Conservation (phyloP, 441 rosid species). For the Populus hybrid region DNA sequence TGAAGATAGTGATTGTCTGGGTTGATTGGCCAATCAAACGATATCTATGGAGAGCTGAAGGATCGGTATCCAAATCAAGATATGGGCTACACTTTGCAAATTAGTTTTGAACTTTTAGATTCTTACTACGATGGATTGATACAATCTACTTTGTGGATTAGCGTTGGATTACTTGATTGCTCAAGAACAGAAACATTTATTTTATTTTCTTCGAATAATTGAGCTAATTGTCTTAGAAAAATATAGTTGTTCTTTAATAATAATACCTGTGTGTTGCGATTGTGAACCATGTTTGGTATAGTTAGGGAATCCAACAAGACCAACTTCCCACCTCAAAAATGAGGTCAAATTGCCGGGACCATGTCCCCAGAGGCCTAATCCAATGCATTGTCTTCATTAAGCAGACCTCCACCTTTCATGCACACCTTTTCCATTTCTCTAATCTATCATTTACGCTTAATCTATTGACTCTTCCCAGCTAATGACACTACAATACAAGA, state of each 20-base stretch:
- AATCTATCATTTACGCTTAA: constrained; percentile 29
- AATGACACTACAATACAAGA: not conserved
- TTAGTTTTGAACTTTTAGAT: not conserved
- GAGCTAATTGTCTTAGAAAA: not conserved
- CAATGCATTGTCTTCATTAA: constrained; percentile 41
- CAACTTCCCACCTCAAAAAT: constrained; percentile 24
- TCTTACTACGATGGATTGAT: not conserved
- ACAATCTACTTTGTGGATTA: not conserved
- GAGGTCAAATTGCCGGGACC: constrained; percentile 35
- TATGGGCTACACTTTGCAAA: not conserved
- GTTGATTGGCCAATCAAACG: too few relatives aligned
- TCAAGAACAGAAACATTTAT: not conserved
- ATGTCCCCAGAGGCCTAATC: constrained; percentile 32
- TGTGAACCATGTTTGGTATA: not conserved
- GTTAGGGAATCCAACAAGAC: constrained; percentile 31
- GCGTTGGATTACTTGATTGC: not conserved
- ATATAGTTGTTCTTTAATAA: too few relatives aligned
- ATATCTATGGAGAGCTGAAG: too few relatives aligned
- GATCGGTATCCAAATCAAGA: not conserved
- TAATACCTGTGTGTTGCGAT: not conserved
- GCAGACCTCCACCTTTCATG: constrained; percentile 40
- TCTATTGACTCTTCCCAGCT: not conserved
- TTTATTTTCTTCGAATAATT: not conserved
- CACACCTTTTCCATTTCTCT: constrained; percentile 36
- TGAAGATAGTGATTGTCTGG: too few relatives aligned